Evolutionary conservation across 495 filamentous ascomycete genomes (phyloP).

Genomic region (Collariella sp.): DNA sequence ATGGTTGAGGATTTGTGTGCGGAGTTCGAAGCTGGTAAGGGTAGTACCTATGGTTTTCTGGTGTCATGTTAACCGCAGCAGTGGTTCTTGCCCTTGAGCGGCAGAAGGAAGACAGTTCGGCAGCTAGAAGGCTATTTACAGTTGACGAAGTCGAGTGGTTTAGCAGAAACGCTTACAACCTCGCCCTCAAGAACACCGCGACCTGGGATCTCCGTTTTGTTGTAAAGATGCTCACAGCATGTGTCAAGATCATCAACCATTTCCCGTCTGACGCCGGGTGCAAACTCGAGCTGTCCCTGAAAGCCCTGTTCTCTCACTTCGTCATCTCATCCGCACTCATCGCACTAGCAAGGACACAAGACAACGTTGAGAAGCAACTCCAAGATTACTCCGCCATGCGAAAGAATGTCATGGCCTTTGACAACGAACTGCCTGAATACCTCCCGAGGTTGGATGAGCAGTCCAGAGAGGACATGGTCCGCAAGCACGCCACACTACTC

Average conservation of each 20-base stretch:
- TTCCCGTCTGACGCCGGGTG: slow-evolving; percentile 45
- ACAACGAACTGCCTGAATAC: slow-evolving; percentile 30
- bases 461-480: slow-evolving; percentile 42
- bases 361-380: slow-evolving; percentile 48
- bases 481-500: slow-evolving; percentile 55
- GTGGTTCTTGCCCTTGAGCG: slow-evolving; percentile 41
- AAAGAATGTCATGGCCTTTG: slow-evolving; percentile 49
- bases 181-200: slow-evolving; percentile 52
- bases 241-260: slow-evolving; percentile 52
- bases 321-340: slow-evolving; percentile 52
- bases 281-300: slow-evolving; percentile 45
- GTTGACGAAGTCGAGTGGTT: slow-evolving; percentile 71
- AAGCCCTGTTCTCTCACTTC: slow-evolving; percentile 60
- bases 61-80: slow-evolving; percentile 22
- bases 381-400: slow-evolving; percentile 53
- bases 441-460: slow-evolving; percentile 35
- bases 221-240: slow-evolving; percentile 50
- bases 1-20: slow-evolving; percentile 47
- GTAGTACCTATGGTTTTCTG: background rate
- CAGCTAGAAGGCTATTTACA: slow-evolving; percentile 39
- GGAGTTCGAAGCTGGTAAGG: slow-evolving; percentile 55
- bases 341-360: slow-evolving; percentile 55
- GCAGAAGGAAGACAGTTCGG: slow-evolving; percentile 19
- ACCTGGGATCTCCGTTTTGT: slow-evolving; percentile 45
- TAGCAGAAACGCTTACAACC: slow-evolving; percentile 66